Percentiles rank a stretch among this genome's conserved stretches.
phyloP scores from a whole-genome alignment of 192 early-diverging fungal species.

The Anaeromyces robustus region DNA sequence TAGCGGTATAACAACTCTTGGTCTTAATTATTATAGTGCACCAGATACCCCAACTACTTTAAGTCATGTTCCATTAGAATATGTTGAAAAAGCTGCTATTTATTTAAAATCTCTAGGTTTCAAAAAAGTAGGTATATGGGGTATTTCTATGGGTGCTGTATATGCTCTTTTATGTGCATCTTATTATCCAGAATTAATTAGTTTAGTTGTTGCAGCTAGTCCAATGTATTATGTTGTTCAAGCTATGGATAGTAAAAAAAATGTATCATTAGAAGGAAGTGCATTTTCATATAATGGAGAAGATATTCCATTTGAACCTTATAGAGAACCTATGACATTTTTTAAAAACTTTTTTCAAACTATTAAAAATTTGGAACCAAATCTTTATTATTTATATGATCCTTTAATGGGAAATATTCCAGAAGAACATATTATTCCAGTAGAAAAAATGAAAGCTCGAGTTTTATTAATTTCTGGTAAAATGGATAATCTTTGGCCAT shows the following conservation, averaged over 20 bases:
- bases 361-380: background rate
- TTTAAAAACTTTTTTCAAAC: background rate
- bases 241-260: no score
- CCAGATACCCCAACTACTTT: background rate
- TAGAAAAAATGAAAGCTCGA: background rate
- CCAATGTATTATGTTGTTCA: background rate
- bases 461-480: background rate
- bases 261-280: no score
- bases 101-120: background rate
- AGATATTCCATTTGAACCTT: background rate
- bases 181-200: background rate
- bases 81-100: background rate
- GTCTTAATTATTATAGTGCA: background rate
- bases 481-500: background rate
- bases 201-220: background rate
- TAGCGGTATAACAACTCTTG: background rate
- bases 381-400: background rate
- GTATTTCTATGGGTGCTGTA: background rate
- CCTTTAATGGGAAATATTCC: background rate
- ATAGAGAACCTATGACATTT: background rate
- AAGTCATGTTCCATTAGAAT: background rate
- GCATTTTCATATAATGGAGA: background rate
- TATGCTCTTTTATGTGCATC: background rate
- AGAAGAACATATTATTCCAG: background rate
- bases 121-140: background rate